Percentiles rank a stretch among this genome's conserved stretches.
phyloP scores from a whole-genome alignment of 306 rosid genomes.

The Lupinus albus region DNA sequence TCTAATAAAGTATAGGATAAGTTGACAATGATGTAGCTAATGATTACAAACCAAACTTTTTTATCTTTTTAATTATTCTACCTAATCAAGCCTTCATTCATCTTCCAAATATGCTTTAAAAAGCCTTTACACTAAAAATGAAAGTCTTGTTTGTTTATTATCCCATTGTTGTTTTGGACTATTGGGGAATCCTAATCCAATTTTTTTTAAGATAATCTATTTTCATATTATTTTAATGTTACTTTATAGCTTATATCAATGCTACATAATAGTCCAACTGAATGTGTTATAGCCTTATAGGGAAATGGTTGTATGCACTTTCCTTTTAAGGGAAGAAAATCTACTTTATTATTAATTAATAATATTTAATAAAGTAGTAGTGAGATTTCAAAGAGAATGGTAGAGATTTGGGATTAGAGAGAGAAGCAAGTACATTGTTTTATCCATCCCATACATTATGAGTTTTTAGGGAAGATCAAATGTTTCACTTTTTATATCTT shows the following conservation, averaged over 20 bases:
- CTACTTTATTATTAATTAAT: slow-evolving; percentile 26
- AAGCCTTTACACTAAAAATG: slow-evolving; percentile 15
- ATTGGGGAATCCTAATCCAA: slow-evolving; percentile 41
- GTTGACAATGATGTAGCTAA: slow-evolving; percentile 25
- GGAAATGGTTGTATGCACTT: slow-evolving; percentile 38
- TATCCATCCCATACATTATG: slow-evolving; percentile 36
- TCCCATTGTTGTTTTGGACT: neutral
- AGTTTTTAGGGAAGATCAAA: slow-evolving; percentile 48
- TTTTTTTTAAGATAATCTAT: slow-evolving; percentile 25
- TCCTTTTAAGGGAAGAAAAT: slow-evolving; percentile 67
- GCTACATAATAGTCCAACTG: neutral
- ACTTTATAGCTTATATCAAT: neutral
- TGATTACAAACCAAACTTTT: slow-evolving; percentile 46
- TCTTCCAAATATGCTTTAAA: slow-evolving; percentile 32
- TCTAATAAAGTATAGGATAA: slow-evolving; percentile 22
- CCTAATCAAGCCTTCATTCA: slow-evolving; percentile 39
- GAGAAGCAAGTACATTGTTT: slow-evolving; percentile 30
- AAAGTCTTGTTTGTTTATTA: slow-evolving; percentile 11
- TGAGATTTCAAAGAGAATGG: slow-evolving; percentile 42
- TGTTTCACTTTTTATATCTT: too few relatives aligned
- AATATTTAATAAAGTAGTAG: neutral
- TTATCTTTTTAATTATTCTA: slow-evolving; percentile 44
- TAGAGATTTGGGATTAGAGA: neutral
- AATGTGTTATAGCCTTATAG: neutral
- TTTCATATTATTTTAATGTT: neutral